Base-by-base conservation (phyloP, 805 yeast genomes). In the Kodamaea kaohsiungensis region DNA sequence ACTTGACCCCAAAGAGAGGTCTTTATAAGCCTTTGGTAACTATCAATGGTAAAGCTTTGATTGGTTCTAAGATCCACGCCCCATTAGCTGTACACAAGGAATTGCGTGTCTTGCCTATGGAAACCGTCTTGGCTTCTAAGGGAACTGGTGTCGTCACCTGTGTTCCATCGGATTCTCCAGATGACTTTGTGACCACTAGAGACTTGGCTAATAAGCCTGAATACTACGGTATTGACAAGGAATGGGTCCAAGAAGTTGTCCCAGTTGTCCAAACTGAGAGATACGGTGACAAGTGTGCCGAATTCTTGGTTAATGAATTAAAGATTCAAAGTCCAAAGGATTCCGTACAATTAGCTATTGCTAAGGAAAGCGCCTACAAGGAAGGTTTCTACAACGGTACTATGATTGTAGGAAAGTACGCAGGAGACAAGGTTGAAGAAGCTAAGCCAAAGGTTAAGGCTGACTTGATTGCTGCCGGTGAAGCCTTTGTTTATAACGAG, bases 61-160 rank as follows among this genome's bases (percentile, higher is more conserved):
- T 95, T 64, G 99, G 99, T 45, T 84, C 98, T 45, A 85, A 85
- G 75, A 88, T 95, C 65, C 73, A 78, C 61, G 96, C 98, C 37
- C 98, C 98, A 53, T 76, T 88, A 61, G 83, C 97, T 10, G 79
- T 79, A 18, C 77, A 85, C 69, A 76, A 83, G 51, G 83, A 86
- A 62, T 77, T 95, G 60, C 82, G 95, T 65, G 88, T 95, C 54
- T 81, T 95, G 61, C 99, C 99, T 62, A 95, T 95, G 99, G 98
- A 93, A 73, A 91, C 98, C 39, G 93, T 95, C 53, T 80, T 93
- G 70, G 96, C 96, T 42, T 80, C 85, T 53, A 95, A 95, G 79
- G 99, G 99, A 82, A 95, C 98, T 46, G 99, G 98, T 79, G 98
- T 95, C 46, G 99, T 95, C 55, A 93, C 98, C 5, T 95, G 97